Conservation (phyloP, 208 protist species). For the Leishmania amazonensis region DNA sequence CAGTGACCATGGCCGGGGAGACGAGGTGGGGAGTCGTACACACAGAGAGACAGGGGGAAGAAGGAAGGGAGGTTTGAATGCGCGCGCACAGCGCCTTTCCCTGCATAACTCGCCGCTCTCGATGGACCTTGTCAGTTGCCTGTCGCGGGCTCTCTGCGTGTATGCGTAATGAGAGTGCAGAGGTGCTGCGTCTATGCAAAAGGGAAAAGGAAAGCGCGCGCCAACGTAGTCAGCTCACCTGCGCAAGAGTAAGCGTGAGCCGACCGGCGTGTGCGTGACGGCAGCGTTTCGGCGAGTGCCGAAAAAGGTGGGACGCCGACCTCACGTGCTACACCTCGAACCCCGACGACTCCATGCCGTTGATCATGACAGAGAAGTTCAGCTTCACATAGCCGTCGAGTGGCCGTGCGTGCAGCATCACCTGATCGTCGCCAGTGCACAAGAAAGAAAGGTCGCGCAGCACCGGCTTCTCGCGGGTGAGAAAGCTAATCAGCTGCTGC, state of each 20-base stretch:
- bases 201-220: slow-evolving; percentile 3
- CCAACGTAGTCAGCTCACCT: not conserved
- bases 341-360: slow-evolving; percentile 72
- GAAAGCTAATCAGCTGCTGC: slow-evolving; percentile 56
- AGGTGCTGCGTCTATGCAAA: not conserved
- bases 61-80: not conserved
- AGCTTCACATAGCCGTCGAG: slow-evolving; percentile 66
- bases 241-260: not conserved
- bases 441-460: slow-evolving; percentile 82
- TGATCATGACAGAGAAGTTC: slow-evolving; percentile 74
- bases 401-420: slow-evolving; percentile 66
- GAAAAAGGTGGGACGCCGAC: not conserved
- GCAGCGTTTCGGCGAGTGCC: not conserved
- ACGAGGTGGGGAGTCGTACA: not conserved
- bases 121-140: not conserved
- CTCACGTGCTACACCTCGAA: slow-evolving; percentile 44
- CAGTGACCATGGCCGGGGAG: not conserved
- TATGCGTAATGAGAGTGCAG: not conserved
- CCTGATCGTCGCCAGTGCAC: slow-evolving; percentile 77
- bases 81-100: not conserved
- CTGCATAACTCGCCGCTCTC: not conserved
- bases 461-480: slow-evolving; percentile 63
- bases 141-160: not conserved
- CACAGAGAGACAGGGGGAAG: not conserved
- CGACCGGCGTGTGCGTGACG: not conserved